phyloP scores from a whole-genome alignment of 2,329 filamentous ascomycete species.

The Trichoderma gracile region DNA sequence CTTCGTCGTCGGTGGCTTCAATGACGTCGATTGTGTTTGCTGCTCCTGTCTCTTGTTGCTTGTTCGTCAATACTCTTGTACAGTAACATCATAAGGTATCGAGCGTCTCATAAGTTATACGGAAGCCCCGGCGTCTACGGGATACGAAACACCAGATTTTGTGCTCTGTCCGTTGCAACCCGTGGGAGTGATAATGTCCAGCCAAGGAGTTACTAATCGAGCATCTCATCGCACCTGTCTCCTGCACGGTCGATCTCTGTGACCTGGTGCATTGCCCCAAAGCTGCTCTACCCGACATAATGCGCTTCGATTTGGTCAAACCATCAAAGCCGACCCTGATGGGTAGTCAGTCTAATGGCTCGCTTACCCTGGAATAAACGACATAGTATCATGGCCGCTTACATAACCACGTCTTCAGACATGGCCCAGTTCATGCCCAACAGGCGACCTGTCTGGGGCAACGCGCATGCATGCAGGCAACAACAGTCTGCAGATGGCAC shows the following conservation, averaged over 20 bases:
- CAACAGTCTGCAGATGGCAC: not conserved
- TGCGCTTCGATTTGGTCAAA: not conserved
- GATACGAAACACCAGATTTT: too few relatives aligned
- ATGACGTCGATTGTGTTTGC: slow-evolving; percentile 2
- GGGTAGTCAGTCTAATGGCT: too few relatives aligned
- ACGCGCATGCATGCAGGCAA: not conserved
- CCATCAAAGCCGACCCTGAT: not conserved
- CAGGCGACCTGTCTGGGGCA: not conserved
- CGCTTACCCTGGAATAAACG: not conserved
- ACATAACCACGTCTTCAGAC: not conserved
- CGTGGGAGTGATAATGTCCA: too few relatives aligned
- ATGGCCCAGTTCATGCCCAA: not conserved
- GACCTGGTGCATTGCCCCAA: too few relatives aligned
- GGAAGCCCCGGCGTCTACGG: too few relatives aligned
- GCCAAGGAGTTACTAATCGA: too few relatives aligned
- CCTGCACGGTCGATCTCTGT: too few relatives aligned
- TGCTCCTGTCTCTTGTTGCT: not conserved
- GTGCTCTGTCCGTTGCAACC: too few relatives aligned
- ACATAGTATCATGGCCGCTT: not conserved
- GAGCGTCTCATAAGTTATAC: too few relatives aligned
- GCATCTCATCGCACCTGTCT: too few relatives aligned
- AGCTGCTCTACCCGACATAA: too few relatives aligned
- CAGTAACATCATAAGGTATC: too few relatives aligned
- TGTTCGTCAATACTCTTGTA: not conserved
- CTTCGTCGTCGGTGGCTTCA: not conserved